Conservation (phyloP, 1,139 yeast genomes). For the Taphrina wiesneri region DNA sequence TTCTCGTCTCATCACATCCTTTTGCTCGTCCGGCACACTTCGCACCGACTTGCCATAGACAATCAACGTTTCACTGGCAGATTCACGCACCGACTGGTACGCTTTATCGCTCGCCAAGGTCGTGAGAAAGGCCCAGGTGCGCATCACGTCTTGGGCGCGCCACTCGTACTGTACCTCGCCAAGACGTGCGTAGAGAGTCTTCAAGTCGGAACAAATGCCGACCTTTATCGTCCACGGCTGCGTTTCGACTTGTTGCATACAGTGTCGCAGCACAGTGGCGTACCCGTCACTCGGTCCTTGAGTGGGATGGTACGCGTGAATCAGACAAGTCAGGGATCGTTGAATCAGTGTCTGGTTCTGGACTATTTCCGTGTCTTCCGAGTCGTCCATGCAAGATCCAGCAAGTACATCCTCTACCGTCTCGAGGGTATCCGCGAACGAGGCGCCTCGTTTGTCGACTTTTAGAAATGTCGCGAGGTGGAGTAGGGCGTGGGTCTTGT, state of each 20-base stretch:
- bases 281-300: background rate
- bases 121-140: background rate
- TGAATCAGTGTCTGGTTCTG: background rate
- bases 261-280: background rate
- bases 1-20: background rate
- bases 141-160: background rate
- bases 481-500: conserved; percentile 50
- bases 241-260: background rate
- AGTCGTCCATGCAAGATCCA: conserved; percentile 16
- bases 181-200: background rate
- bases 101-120: background rate
- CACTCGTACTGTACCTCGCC: background rate
- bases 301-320: conserved; percentile 1
- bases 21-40: background rate
- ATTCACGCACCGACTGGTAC: conserved; percentile 13
- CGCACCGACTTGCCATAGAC: background rate
- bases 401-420: conserved; percentile 23
- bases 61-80: background rate
- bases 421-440: conserved; percentile 7
- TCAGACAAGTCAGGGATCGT: conserved; percentile 7
- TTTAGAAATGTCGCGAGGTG: conserved; percentile 34
- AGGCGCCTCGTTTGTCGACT: conserved; percentile 1
- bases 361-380: conserved; percentile 1
- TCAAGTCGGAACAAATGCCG: background rate
- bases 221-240: conserved; percentile 15